These are phyloP conservation scores for Fusarium guadeloupense DNA, from an alignment of 2,329 filamentous ascomycete genomes.

Conservation along the genomic window DNA sequence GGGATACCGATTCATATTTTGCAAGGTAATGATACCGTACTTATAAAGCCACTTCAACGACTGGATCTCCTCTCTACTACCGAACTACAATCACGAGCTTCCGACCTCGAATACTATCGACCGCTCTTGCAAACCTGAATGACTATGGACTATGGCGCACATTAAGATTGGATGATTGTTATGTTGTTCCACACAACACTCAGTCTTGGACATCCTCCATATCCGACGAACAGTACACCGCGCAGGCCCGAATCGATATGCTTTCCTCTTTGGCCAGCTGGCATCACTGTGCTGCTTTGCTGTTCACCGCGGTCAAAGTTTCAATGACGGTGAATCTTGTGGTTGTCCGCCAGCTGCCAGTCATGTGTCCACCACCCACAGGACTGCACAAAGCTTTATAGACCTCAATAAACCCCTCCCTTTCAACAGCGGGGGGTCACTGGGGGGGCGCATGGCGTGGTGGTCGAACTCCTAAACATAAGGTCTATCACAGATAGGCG, in stretches of 20 bases:
- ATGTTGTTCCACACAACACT: background rate
- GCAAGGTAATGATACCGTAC: background rate
- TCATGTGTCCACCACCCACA: background rate
- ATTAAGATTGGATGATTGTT: no score
- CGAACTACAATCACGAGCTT: background rate
- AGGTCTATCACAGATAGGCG: constrained; percentile 6
- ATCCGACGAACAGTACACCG: background rate
- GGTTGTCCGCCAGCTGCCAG: constrained; percentile 20
- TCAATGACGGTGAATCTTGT: background rate
- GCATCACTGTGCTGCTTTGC: background rate
- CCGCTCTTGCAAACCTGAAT: no score
- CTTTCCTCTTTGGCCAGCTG: background rate
- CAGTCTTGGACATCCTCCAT: background rate
- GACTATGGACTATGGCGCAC: background rate
- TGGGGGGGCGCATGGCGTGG: constrained; percentile 1
- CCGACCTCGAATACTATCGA: background rate
- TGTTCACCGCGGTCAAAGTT: background rate
- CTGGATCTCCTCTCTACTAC: background rate
- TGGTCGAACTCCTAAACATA: background rate
- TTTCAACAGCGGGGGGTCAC: constrained; percentile 16
- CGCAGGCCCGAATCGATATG: background rate
- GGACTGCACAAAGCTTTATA: constrained; percentile 9
- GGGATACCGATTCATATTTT: background rate
- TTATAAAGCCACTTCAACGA: background rate
- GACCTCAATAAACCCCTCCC: background rate